Evolutionary conservation across 2,329 filamentous ascomycete species (phyloP).

Genomic region (Beauveria varroae): DNA sequence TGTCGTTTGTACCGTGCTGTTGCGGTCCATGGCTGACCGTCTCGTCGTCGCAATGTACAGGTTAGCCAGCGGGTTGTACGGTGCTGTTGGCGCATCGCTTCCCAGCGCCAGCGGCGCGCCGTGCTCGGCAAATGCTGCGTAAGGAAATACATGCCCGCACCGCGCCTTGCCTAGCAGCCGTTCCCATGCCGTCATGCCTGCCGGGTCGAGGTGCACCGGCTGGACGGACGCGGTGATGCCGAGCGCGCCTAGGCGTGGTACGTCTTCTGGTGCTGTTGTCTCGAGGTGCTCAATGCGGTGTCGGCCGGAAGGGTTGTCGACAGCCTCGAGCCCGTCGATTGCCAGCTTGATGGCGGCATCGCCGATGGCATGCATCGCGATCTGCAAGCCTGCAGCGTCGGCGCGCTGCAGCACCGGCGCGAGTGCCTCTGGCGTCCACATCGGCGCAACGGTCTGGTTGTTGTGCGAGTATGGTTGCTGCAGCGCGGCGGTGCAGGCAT

Average conservation of each 20-base stretch:
- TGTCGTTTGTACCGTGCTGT: constrained; percentile 33
- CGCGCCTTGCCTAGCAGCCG: constrained; percentile 45
- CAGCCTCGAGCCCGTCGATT: constrained; percentile 43
- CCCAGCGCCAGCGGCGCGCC: constrained; percentile 51
- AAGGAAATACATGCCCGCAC: constrained; percentile 54
- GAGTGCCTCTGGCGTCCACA: constrained; percentile 48
- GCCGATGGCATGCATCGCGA: constrained; percentile 18
- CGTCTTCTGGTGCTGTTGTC: constrained; percentile 47
- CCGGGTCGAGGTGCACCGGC: constrained; percentile 52
- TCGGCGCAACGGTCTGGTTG: constrained; percentile 34
- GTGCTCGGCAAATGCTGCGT: constrained; percentile 49
- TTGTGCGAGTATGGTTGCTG: constrained; percentile 47
- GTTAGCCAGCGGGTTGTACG: constrained; percentile 46
- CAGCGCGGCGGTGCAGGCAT: constrained; percentile 54
- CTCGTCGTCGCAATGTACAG: constrained; percentile 51
- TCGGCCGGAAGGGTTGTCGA: constrained; percentile 35
- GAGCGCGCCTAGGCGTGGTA: constrained; percentile 44
- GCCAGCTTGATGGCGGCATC: constrained; percentile 43
- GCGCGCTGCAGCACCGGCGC: constrained; percentile 46
- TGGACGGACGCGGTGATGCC: constrained; percentile 55
- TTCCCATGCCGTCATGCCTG: constrained; percentile 55
- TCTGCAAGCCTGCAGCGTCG: constrained; percentile 45
- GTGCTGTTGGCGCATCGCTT: constrained; percentile 52
- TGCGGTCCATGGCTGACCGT: constrained; percentile 36
- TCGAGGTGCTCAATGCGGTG: constrained; percentile 60